Percentiles rank a stretch among this genome's conserved stretches.
These are phyloP conservation scores for Globisporangium splendens DNA, from an alignment of 352 stramenopile genomes.

Conservation along the genomic window DNA sequence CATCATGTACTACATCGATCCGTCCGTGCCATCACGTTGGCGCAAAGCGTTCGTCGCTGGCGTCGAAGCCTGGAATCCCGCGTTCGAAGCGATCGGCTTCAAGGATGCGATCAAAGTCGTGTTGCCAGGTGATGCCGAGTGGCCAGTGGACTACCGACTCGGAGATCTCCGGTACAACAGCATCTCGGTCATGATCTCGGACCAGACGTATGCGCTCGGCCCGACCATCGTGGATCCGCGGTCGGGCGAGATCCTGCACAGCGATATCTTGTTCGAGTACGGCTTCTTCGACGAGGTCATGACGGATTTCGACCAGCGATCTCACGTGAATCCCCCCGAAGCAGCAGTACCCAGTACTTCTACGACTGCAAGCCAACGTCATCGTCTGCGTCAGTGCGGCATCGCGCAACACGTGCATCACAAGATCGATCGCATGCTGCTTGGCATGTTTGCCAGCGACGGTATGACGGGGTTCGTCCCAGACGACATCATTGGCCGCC, in stretches of 20 bases:
- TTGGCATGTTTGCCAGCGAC: conserved; percentile 27
- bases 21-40: conserved; percentile 71
- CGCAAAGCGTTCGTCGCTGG: conserved; percentile 51
- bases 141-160: conserved; percentile 76
- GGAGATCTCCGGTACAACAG: conserved; percentile 84
- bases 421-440: conserved; percentile 35
- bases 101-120: conserved; percentile 67
- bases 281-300: conserved; percentile 80
- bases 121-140: conserved; percentile 61
- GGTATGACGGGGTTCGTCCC: conserved; percentile 31
- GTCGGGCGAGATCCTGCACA: conserved; percentile 85
- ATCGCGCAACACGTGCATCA: conserved; percentile 34
- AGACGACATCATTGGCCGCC: conserved; percentile 52
- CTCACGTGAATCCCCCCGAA: conserved; percentile 27
- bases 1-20: conserved; percentile 83
- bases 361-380: neutral
- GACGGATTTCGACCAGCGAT: conserved; percentile 44
- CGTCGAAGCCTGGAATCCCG: conserved; percentile 70
- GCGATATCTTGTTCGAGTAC: conserved; percentile 84
- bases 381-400: conserved; percentile 32
- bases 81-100: conserved; percentile 76
- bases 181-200: conserved; percentile 84
- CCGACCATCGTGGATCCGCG: conserved; percentile 70
- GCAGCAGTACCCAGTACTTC: neutral
- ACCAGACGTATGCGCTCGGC: conserved; percentile 68